These are phyloP conservation scores for Benincasa hispida DNA, from an alignment of 306 rosid genomes.

Conservation along the genomic window DNA sequence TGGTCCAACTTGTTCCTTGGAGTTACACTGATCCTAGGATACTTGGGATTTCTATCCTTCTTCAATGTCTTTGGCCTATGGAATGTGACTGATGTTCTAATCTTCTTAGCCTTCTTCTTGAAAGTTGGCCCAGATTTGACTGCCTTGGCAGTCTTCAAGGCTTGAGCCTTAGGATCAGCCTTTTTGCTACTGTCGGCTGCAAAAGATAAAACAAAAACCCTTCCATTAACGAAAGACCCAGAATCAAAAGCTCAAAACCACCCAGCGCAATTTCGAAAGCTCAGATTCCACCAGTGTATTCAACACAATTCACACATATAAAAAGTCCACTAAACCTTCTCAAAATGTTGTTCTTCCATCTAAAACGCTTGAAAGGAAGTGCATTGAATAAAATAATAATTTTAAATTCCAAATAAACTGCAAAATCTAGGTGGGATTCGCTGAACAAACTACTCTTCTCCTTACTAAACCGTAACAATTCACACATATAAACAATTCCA, in stretches of 20 bases:
- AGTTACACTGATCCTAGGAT: constrained; percentile 72
- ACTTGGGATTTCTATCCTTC: constrained; percentile 28
- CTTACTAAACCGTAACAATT: no score
- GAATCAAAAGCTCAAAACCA: not conserved
- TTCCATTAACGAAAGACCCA: not conserved
- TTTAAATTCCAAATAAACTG: not conserved
- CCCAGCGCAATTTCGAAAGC: not conserved
- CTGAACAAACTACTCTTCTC: no score
- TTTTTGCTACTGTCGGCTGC: not conserved
- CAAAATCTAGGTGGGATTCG: not conserved
- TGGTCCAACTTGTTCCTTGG: constrained; percentile 89
- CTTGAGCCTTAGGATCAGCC: constrained; percentile 6
- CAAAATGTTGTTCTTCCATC: not conserved
- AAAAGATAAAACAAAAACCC: not conserved
- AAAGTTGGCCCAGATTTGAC: constrained; percentile 5
- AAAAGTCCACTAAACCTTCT: not conserved
- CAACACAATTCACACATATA: not conserved
- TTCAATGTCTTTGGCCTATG: constrained; percentile 11
- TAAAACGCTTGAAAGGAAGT: not conserved
- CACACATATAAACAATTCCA: not conserved
- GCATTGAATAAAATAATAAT: no score
- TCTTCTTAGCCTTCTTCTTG: constrained; percentile 7
- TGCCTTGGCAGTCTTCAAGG: constrained; percentile 11
- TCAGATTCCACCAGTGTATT: not conserved
- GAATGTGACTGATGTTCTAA: constrained; percentile 6